A percentile compares a stretch with the other conserved stretches of the same genome.
These are phyloP conservation scores for Didymella exigua DNA, from an alignment of 2,329 filamentous ascomycete species.

Conservation along the genomic window DNA sequence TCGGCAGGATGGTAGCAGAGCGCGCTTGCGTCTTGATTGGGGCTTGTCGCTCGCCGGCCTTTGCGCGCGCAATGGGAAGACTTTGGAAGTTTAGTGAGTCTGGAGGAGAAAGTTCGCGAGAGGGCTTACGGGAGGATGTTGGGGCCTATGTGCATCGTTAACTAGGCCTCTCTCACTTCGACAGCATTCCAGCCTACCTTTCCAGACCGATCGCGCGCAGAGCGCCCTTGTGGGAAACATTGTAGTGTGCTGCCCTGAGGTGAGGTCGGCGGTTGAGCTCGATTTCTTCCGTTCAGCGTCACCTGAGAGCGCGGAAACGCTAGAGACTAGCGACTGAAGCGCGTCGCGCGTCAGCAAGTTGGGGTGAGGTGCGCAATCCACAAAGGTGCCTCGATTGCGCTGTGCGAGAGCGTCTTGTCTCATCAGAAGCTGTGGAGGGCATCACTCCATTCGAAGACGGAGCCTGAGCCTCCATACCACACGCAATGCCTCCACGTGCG, in stretches of 20 bases:
- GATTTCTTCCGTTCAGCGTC: slow-evolving; percentile 25
- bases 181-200: slow-evolving; percentile 63
- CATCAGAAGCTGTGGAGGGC: not conserved
- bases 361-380: not conserved
- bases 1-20: slow-evolving; percentile 86
- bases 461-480: not conserved
- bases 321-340: slow-evolving; percentile 37
- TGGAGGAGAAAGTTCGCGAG: slow-evolving; percentile 9
- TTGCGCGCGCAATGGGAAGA: slow-evolving; percentile 67
- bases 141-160: slow-evolving; percentile 57
- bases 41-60: slow-evolving; percentile 66
- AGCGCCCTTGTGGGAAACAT: slow-evolving; percentile 73
- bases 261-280: slow-evolving; percentile 35
- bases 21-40: slow-evolving; percentile 88
- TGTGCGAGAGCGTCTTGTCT: not conserved
- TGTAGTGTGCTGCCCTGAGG: slow-evolving; percentile 36
- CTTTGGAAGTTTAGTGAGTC: slow-evolving; percentile 47
- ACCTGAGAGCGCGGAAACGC: slow-evolving; percentile 35
- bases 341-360: slow-evolving; percentile 29
- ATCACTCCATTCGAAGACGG: not conserved
- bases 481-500: slow-evolving; percentile 35
- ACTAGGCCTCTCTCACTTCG: not conserved
- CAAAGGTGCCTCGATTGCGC: not conserved
- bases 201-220: slow-evolving; percentile 80
- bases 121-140: slow-evolving; percentile 71